phyloP scores from a whole-genome alignment of 176 grass and related monocot genomes.

The Aechmea fasciata region DNA sequence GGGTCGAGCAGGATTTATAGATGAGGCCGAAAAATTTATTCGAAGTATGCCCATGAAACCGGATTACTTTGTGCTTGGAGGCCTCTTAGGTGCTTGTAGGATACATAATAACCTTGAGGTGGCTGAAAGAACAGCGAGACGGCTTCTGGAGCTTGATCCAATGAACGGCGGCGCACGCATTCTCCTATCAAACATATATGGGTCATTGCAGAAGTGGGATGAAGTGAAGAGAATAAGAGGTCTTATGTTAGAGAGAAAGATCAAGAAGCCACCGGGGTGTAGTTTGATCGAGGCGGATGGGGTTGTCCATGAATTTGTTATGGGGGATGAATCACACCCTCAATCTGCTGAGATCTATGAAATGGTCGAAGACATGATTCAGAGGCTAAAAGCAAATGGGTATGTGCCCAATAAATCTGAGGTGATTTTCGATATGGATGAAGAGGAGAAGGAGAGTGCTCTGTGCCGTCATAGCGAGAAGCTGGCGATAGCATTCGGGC shows the following conservation, averaged over 20 bases:
- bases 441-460: constrained; percentile 13
- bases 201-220: constrained; percentile 10
- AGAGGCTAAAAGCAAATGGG: constrained; percentile 4
- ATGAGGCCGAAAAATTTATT: constrained; percentile 11
- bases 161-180: constrained; percentile 1
- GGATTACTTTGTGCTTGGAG: constrained; percentile 10
- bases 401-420: constrained; percentile 8
- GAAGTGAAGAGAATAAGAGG: constrained; percentile 5
- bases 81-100: constrained; percentile 7
- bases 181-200: constrained; percentile 15
- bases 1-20: constrained; percentile 5
- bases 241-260: constrained; percentile 1
- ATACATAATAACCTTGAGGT: constrained; percentile 4
- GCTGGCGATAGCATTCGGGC: constrained; percentile 20
- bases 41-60: constrained; percentile 12
- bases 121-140: neutral
- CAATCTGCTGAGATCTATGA: constrained; percentile 11
- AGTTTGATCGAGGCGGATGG: constrained; percentile 19
- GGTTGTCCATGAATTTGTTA: constrained; percentile 11
- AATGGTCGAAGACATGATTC: constrained; percentile 7
- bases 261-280: constrained; percentile 15
- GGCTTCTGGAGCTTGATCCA: constrained; percentile 10
- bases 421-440: constrained; percentile 7
- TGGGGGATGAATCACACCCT: constrained; percentile 11
- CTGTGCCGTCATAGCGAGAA: constrained; percentile 20